Evolutionary conservation across 2,329 filamentous ascomycete species (phyloP).

Genomic region (Fusarium lateritium): DNA sequence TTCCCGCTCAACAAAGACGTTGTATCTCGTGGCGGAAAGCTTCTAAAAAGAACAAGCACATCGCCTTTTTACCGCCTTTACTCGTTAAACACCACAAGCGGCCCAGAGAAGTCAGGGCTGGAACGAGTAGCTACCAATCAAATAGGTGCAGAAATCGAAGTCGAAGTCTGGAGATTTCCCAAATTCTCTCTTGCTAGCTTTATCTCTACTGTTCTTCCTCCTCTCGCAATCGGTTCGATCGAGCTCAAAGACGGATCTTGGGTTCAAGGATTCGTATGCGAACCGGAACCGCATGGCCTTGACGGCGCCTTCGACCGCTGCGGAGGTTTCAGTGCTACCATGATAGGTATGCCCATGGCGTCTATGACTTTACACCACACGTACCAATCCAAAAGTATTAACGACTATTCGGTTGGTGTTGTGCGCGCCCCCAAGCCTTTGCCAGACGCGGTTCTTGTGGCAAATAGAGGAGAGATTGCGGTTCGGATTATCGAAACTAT

Average conservation of each 20-base stretch:
- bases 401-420: too few relatives aligned
- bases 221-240: conserved; percentile 55
- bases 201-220: conserved; percentile 52
- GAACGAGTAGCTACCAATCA: conserved; percentile 42
- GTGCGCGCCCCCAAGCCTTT: too few relatives aligned
- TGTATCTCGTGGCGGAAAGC: conserved; percentile 48
- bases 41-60: conserved; percentile 49
- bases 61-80: conserved; percentile 52
- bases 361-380: too few relatives aligned
- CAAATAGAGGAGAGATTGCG: conserved; percentile 76
- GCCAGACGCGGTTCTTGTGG: conserved; percentile 67
- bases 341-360: too few relatives aligned
- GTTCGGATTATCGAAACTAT: conserved; percentile 79
- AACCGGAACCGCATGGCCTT: conserved; percentile 55
- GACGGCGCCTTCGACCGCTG: conserved; percentile 41
- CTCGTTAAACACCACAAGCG: conserved; percentile 40
- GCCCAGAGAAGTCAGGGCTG: conserved; percentile 53
- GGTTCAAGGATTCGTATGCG: conserved; percentile 57
- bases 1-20: conserved; percentile 56
- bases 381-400: too few relatives aligned
- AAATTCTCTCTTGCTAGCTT: conserved; percentile 51
- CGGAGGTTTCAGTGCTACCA: too few relatives aligned
- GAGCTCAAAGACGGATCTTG: conserved; percentile 54
- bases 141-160: conserved; percentile 50
- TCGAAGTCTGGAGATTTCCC: conserved; percentile 57